Evolutionary conservation across 225 moss, liverwort and hornwort species (phyloP), one percentile per base, ranked within the genome.

Genomic region (Climacium dendroides): DNA sequence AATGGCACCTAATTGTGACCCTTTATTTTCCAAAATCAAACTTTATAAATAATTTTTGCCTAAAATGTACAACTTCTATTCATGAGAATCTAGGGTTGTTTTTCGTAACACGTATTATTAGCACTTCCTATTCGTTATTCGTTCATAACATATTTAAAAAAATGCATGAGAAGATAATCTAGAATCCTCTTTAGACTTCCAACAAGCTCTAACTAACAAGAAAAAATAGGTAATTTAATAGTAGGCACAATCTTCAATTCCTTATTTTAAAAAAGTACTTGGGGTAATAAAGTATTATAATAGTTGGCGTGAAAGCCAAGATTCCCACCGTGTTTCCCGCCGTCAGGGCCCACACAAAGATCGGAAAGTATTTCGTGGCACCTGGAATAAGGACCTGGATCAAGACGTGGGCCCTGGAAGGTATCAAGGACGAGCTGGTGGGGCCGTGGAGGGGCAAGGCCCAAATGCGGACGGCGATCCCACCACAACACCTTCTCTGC

Each of bases 61-160:
- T 13, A 1, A 52, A 34, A 5, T 50, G 22, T 1, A 34, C 13
- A 22, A 35, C 5, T 9, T 52, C 5, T 5, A 9, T 75, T 52
- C 3, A 5, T 14, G 2, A 35, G 9, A 23, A 35, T 52, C 0
- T 35, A 14, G 1, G 5, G 2, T 5, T 0, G 0, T 10, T 8
- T 74, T 34, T n/a, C n/a, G n/a, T n/a, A n/a, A n/a, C n/a, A n/a
- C n/a, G n/a, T n/a, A n/a, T 19, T 5, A 20, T 8, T 8, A 52
- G 1, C 3, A 75, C 22, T 75, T 22, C 34, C 22, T 0, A 34
- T 52, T 75, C 5, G 14, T 52, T 34, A 5, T 14, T 75, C 13
- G 13, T 53, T 75, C 2, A 35, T 8, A 35, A 5, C 2, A 35
- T 35, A n/a, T 0, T 34, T 2, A 4, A 34, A 34, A 17, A 34